These are phyloP conservation scores for Triadica sebifera DNA, from an alignment of 345 rosid genomes.

Conservation along the genomic window DNA sequence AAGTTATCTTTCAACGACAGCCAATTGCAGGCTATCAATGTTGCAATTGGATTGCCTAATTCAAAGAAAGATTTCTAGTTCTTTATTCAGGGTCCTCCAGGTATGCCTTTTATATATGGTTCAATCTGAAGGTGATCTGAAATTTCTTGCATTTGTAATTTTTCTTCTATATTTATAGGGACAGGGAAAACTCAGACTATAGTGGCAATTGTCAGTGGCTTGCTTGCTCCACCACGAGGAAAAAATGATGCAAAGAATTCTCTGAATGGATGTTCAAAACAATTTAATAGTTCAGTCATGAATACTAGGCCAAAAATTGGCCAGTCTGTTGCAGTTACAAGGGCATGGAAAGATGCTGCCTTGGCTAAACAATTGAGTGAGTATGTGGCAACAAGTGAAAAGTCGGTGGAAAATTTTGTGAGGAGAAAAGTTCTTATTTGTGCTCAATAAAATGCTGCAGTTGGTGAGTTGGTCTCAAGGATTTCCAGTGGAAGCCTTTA, in stretches of 20 bases:
- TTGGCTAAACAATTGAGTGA: constrained; percentile 73
- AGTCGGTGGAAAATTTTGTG: constrained; percentile 41
- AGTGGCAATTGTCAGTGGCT: constrained; percentile 83
- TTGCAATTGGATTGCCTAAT: constrained; percentile 51
- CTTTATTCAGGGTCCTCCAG: constrained; percentile 99
- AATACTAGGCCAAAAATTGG: constrained; percentile 51
- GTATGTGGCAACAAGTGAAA: constrained; percentile 44
- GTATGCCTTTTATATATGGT: constrained; percentile 34
- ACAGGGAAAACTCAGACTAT: constrained; percentile 97
- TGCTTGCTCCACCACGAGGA: constrained; percentile 62
- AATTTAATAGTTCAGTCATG: constrained; percentile 34
- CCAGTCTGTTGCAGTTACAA: constrained; percentile 69
- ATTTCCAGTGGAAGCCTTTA: constrained; percentile 72
- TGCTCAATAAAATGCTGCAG: constrained; percentile 99
- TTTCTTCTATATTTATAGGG: constrained; percentile 40
- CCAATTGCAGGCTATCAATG: constrained; percentile 79
- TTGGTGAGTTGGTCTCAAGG: constrained; percentile 92
- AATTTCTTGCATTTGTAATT: constrained; percentile 7
- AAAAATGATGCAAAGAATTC: constrained; percentile 34
- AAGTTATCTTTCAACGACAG: constrained; percentile 80
- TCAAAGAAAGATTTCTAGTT: constrained; percentile 55
- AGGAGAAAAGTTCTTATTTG: constrained; percentile 85
- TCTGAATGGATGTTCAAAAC: constrained; percentile 35
- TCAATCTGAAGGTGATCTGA: background rate
- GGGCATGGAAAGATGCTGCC: constrained; percentile 98